Base-by-base conservation (phyloP, 83 land plant genomes). In the Picea mariana region DNA sequence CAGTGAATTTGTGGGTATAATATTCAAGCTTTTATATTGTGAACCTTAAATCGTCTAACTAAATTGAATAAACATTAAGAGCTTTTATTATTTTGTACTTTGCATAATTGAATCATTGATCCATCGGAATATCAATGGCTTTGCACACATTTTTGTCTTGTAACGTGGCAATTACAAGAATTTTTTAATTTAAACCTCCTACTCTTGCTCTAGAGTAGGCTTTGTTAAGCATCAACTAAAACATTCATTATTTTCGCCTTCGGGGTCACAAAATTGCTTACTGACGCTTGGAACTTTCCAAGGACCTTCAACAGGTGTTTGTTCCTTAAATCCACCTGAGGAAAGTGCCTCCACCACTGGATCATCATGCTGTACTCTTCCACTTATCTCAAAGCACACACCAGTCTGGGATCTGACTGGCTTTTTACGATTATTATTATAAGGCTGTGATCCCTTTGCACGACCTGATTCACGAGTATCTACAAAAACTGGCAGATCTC, bases 281-380 rank as follows among this genome's bases (percentile, higher is more conserved):
- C 12, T 73, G 26, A 47, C 26, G 12, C 47, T 47, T 47, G 59
- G 58, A n/a, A 4, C 58, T 73, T 73, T 21, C 59, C 24, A 73
- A 7, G 77, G 59, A 73, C 26, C 77, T 42, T 73, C 23, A 42
- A 9, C 77, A 47, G 77, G 49, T 21, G 59, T 73, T 47, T 73
- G 26, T 21, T 58, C 21, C 20, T 47, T 44, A 9, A 47, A 42
- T 73, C 77, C 59, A 40, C 77, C 77, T n/a, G 26, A 49, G 27
- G 80, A 59, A 47, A 83, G 49, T 44, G 52, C 42, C 23, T 75
- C 78, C 67, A 86, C 8, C 21, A 86, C 85, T 67, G 62, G 83
- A 82, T 62, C 65, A 47, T 83, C 90, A 66, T 88, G 92, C 84
- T 92, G 92, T 67, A 90, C 94, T 44, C 94, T 86, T 27, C 94